A percentile compares a stretch with the other conserved stretches of the same genome.
These are phyloP conservation scores for Neurospora cerealis DNA, from an alignment of 495 filamentous ascomycete genomes.

Conservation along the genomic window DNA sequence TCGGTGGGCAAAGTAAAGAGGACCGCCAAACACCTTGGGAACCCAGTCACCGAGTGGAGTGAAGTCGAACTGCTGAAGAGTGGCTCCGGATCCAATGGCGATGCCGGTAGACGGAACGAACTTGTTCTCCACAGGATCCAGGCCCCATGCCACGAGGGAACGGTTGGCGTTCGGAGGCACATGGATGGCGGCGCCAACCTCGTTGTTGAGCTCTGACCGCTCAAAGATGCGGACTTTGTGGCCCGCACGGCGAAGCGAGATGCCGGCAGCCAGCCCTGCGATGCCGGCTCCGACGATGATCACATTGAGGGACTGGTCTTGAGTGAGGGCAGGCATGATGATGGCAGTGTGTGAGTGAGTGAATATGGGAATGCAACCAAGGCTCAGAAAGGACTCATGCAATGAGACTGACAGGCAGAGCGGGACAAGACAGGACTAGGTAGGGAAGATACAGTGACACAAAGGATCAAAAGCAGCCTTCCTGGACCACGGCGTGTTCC, in stretches of 20 bases:
- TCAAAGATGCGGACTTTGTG: conserved; percentile 45
- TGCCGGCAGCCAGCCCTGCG: conserved; percentile 41
- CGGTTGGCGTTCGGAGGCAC: conserved; percentile 39
- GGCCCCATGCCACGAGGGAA: conserved; percentile 34
- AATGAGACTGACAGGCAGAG: background rate
- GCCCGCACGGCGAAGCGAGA: conserved; percentile 37
- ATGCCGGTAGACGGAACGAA: conserved; percentile 18
- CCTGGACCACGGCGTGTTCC: background rate
- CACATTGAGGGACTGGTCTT: conserved; percentile 24
- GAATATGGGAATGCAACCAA: background rate
- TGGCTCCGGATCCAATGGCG: conserved; percentile 24
- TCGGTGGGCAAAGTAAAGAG: conserved; percentile 16
- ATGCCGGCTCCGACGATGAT: conserved; percentile 44
- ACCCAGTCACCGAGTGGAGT: conserved; percentile 7
- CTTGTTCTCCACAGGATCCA: conserved; percentile 27
- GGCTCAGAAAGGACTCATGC: background rate
- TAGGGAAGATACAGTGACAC: background rate
- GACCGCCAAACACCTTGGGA: conserved; percentile 5
- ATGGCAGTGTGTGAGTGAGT: background rate
- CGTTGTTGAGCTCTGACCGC: conserved; percentile 37
- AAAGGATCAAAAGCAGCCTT: background rate
- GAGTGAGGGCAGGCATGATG: background rate
- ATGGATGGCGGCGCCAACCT: conserved; percentile 47
- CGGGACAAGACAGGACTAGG: background rate
- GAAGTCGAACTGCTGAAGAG: conserved; percentile 23